Base-by-base conservation (phyloP, 2,329 filamentous ascomycete genomes). In the Anthostomella pinea region DNA sequence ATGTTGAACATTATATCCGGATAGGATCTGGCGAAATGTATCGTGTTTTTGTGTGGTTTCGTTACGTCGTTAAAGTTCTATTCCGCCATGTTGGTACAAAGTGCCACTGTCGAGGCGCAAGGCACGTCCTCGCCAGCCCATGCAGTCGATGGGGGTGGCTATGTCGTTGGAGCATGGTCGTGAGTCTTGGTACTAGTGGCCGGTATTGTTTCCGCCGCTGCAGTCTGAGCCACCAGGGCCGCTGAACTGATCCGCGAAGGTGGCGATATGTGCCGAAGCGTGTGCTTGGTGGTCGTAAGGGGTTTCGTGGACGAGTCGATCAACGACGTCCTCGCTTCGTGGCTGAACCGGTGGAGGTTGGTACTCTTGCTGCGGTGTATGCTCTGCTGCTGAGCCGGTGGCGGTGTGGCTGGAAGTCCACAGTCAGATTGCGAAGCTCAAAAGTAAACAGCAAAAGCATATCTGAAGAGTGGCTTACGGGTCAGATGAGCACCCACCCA, bases 341-440 rank as follows among this genome's bases (percentile, higher is more conserved):
- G 25, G 22, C 3, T 22, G 38, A 5, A 31, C 14, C 4, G 29
- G 16, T 6, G 21, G 14, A 1, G 43, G 27, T 9, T 36, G 38
- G 2, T 40, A n/a, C n/a, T 21, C n/a, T 22, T 15, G 38, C 31
- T 40, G 27, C 2, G 3, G 13, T 8, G 20, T 15, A 6, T 29
- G n/a, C 9, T 49, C 40, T n/a, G 37, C 15, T n/a, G 38, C 6
- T 21, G 42, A 36, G 23, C 23, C 21, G 4, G 25, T 33, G 8
- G 41, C 30, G 3, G 6, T 6, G 30, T 51, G 44, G 14, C 52
- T 55, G 20, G n/a, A 24, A 13, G 24, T 8, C n/a, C 21, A 30
- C 6, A 3, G 33, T 27, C 17, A 16, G 39, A 17, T 17, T 17
- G 8, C 37, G 37, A 5, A 27, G n/a, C 35, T 38, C 33, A 38